Evolutionary conservation across 2,329 filamentous ascomycete species (phyloP).

Genomic region (Rutstroemia sp.): DNA sequence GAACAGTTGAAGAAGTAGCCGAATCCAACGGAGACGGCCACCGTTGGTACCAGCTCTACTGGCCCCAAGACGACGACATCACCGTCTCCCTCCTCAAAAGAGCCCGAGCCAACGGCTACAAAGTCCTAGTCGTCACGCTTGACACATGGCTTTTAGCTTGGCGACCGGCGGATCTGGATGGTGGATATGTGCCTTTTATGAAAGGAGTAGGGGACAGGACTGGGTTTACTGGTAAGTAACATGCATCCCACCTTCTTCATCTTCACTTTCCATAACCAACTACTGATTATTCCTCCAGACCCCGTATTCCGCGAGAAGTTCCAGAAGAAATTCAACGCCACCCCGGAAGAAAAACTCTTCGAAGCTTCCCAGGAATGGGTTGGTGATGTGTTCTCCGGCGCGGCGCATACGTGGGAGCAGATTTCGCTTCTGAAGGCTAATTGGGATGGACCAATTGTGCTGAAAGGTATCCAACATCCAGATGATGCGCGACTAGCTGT

Average conservation of each 20-base stretch:
- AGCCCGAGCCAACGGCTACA: constrained; percentile 54
- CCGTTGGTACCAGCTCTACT: constrained; percentile 71
- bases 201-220: constrained; percentile 50
- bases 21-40: constrained; percentile 45
- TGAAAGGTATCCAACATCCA: constrained; percentile 49
- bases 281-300: constrained; percentile 34
- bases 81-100: constrained; percentile 55
- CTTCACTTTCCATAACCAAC: background rate
- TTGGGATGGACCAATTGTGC: constrained; percentile 57
- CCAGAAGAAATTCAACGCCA: constrained; percentile 40
- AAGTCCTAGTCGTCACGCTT: constrained; percentile 62
- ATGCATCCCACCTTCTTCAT: background rate
- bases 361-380: constrained; percentile 48
- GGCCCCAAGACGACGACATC: constrained; percentile 58
- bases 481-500: constrained; percentile 42
- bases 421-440: constrained; percentile 48
- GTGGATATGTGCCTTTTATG: constrained; percentile 53
- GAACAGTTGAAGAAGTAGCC: constrained; percentile 59
- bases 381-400: constrained; percentile 43
- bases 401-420: constrained; percentile 53
- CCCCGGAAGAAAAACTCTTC: constrained; percentile 36
- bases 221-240: constrained; percentile 41
- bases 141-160: constrained; percentile 65
- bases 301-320: constrained; percentile 56
- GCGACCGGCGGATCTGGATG: constrained; percentile 61